Evolutionary conservation across 306 rosid genomes (phyloP).

Genomic region (Quercus aquifolioides): DNA sequence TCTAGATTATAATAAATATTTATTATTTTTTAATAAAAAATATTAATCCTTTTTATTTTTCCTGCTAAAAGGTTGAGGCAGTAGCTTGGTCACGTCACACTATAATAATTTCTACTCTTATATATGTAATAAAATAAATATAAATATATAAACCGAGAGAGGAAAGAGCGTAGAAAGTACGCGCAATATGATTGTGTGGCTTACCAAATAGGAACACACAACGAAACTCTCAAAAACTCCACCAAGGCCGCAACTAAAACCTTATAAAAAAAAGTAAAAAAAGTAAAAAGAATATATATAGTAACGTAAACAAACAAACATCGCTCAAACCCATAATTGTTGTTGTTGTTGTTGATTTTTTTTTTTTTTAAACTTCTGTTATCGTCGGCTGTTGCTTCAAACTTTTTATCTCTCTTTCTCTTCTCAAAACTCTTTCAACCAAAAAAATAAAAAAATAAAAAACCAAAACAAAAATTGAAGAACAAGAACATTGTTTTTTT

Average conservation of each 20-base stretch:
- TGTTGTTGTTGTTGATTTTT: neutral
- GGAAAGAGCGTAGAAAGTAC: constrained; percentile 33
- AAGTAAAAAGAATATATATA: too few relatives aligned
- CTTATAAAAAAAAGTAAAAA: neutral
- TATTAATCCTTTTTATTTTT: too few relatives aligned
- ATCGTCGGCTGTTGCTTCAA: neutral
- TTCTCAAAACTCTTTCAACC: neutral
- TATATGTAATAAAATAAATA: neutral
- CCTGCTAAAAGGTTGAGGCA: too few relatives aligned
- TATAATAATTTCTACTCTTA: too few relatives aligned
- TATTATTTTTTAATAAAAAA: too few relatives aligned
- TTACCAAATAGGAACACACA: constrained; percentile 5
- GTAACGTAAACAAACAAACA: constrained; percentile 14
- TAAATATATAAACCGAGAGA: neutral
- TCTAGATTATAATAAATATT: too few relatives aligned
- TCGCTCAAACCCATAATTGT: constrained; percentile 14
- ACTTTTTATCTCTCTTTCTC: constrained; percentile 1
- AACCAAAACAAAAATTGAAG: neutral
- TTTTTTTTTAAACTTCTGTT: constrained; percentile 29
- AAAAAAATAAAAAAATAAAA: too few relatives aligned
- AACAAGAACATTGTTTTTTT: neutral
- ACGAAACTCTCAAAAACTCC: neutral
- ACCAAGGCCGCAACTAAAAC: neutral
- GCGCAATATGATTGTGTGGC: constrained; percentile 26
- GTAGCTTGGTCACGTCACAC: too few relatives aligned